These are phyloP conservation scores for Metschnikowia lachancei DNA, from an alignment of 805 yeast species.

Conservation along the genomic window DNA sequence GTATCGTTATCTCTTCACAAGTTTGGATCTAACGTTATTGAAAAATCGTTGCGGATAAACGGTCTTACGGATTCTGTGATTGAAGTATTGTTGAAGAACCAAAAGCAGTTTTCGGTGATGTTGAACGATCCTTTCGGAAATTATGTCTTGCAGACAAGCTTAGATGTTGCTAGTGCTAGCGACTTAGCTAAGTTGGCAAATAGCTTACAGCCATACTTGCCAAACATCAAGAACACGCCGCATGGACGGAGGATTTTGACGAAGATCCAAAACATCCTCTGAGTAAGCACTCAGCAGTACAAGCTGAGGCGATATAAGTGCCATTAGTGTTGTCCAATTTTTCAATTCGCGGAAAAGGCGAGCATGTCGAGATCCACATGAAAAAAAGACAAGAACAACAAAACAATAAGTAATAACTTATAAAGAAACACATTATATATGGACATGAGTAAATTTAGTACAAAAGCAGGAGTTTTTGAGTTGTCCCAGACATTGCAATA, in stretches of 20 bases:
- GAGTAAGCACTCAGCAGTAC: neutral
- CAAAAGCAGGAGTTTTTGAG: too few species aligned
- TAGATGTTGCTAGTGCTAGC: slow-evolving; percentile 51
- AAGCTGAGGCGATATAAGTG: too few species aligned
- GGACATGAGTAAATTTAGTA: too few species aligned
- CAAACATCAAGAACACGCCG: slow-evolving; percentile 82
- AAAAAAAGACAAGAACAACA: too few species aligned
- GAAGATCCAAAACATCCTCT: slow-evolving; percentile 42
- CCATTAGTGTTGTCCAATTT: too few species aligned
- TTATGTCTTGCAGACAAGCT: slow-evolving; percentile 56
- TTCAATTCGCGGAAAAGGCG: neutral
- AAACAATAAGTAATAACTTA: too few species aligned
- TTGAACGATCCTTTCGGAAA: slow-evolving; percentile 60
- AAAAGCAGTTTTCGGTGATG: slow-evolving; percentile 38
- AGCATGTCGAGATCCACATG: neutral
- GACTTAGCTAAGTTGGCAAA: slow-evolving; percentile 56
- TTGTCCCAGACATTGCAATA: too few species aligned
- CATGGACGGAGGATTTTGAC: slow-evolving; percentile 92
- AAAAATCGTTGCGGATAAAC: slow-evolving; percentile 50
- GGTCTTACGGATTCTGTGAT: slow-evolving; percentile 46
- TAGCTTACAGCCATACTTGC: slow-evolving; percentile 68
- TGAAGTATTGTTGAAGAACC: slow-evolving; percentile 38
- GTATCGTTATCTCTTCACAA: slow-evolving; percentile 54
- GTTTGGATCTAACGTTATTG: slow-evolving; percentile 60
- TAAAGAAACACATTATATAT: too few species aligned